A percentile compares a stretch with the other conserved stretches of the same genome.
Evolutionary conservation across 306 rosid genomes (phyloP).

Genomic region (Acmispon strigosus): DNA sequence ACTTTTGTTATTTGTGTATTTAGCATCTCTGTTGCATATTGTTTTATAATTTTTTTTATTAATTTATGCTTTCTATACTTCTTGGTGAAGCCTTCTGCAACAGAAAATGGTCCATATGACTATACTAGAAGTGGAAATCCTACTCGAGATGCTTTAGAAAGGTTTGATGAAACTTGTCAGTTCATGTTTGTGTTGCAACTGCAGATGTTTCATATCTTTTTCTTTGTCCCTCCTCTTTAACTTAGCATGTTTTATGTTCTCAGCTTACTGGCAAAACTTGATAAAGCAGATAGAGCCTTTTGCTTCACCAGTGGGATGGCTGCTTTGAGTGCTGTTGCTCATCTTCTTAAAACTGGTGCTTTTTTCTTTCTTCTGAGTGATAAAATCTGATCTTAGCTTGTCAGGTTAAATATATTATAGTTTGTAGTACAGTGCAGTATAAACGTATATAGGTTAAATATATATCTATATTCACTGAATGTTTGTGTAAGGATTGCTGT

Average conservation of each 20-base stretch:
- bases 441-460: neutral
- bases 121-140: constrained; percentile 97
- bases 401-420: neutral
- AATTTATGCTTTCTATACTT: neutral
- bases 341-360: constrained; percentile 70
- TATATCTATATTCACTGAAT: neutral
- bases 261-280: constrained; percentile 80
- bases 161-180: constrained; percentile 34
- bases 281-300: constrained; percentile 87
- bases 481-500: neutral
- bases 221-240: constrained; percentile 10
- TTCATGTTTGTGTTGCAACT: neutral
- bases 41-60: neutral
- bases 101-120: constrained; percentile 82
- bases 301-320: constrained; percentile 99
- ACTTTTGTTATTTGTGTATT: neutral
- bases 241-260: constrained; percentile 21
- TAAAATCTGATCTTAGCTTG: constrained; percentile 8
- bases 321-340: constrained; percentile 77
- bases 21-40: neutral
- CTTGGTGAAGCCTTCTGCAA: constrained; percentile 73
- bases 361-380: constrained; percentile 20
- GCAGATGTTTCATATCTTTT: constrained; percentile 11
- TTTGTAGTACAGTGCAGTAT: neutral
- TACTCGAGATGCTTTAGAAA: constrained; percentile 76